These are phyloP conservation scores for Sporothrix schenckii DNA, from an alignment of 2,329 filamentous ascomycete species.

Conservation along the genomic window DNA sequence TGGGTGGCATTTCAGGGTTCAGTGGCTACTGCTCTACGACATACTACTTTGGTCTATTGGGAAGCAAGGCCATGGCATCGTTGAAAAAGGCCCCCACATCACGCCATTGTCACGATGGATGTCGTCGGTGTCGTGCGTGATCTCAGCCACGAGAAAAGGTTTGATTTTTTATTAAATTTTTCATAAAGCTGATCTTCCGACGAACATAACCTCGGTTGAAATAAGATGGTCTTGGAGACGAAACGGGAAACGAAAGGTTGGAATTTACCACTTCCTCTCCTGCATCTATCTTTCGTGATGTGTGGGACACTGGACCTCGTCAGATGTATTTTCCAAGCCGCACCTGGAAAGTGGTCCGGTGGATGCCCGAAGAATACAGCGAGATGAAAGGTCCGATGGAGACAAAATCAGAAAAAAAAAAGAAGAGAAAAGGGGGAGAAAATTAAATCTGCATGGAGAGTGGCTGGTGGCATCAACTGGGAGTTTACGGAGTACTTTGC, in stretches of 20 bases:
- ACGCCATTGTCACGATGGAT: conserved; percentile 25
- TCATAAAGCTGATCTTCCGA: background rate
- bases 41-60: background rate
- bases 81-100: conserved; percentile 15
- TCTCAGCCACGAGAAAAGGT: background rate
- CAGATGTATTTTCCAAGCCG: background rate
- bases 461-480: background rate
- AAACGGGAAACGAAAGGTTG: background rate
- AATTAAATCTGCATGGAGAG: background rate
- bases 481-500: background rate
- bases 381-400: background rate
- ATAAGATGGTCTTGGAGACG: background rate
- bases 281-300: background rate
- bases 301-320: background rate
- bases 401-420: too few relatives aligned
- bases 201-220: conserved; percentile 9
- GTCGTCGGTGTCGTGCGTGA: conserved; percentile 7
- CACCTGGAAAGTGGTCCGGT: background rate
- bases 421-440: background rate
- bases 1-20: background rate
- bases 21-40: too few relatives aligned
- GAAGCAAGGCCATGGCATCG: background rate
- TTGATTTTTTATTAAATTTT: background rate
- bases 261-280: conserved; percentile 1
- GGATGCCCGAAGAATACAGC: conserved; percentile 16